These are phyloP conservation scores for Claviceps paspali DNA, from an alignment of 2,329 filamentous ascomycete species.

Conservation along the genomic window DNA sequence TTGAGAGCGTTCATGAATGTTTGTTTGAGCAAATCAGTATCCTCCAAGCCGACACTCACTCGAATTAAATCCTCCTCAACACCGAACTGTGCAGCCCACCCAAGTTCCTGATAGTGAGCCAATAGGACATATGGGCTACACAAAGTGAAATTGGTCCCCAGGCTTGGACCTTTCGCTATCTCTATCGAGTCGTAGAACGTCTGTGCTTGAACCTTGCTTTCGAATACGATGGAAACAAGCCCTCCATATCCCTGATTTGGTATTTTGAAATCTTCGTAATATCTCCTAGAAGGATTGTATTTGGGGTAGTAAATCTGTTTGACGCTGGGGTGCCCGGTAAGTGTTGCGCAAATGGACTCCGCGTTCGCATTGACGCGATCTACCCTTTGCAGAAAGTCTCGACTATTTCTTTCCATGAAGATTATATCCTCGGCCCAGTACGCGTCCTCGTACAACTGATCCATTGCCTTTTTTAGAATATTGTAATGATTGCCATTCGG, in stretches of 20 bases:
- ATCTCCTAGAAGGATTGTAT: slow-evolving; percentile 47
- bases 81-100: slow-evolving; percentile 76
- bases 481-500: slow-evolving; percentile 55
- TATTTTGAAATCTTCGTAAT: slow-evolving; percentile 68
- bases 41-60: slow-evolving; percentile 82
- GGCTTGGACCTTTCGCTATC: slow-evolving; percentile 82
- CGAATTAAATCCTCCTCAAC: slow-evolving; percentile 69
- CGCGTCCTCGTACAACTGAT: slow-evolving; percentile 62
- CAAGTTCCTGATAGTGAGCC: slow-evolving; percentile 79
- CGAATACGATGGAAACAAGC: slow-evolving; percentile 70
- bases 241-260: slow-evolving; percentile 76
- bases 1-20: slow-evolving; percentile 57
- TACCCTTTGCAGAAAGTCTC: slow-evolving; percentile 74
- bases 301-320: slow-evolving; percentile 82
- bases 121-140: slow-evolving; percentile 82
- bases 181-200: slow-evolving; percentile 76
- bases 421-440: slow-evolving; percentile 91
- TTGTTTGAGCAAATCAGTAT: slow-evolving; percentile 46
- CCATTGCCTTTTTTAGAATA: slow-evolving; percentile 50
- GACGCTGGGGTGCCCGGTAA: slow-evolving; percentile 46
- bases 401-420: slow-evolving; percentile 91
- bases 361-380: slow-evolving; percentile 75
- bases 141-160: slow-evolving; percentile 94
- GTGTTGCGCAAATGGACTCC: slow-evolving; percentile 62
- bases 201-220: slow-evolving; percentile 52